Evolutionary conservation across 805 yeast species (phyloP).

Genomic region (Yamadazyma sp.): DNA sequence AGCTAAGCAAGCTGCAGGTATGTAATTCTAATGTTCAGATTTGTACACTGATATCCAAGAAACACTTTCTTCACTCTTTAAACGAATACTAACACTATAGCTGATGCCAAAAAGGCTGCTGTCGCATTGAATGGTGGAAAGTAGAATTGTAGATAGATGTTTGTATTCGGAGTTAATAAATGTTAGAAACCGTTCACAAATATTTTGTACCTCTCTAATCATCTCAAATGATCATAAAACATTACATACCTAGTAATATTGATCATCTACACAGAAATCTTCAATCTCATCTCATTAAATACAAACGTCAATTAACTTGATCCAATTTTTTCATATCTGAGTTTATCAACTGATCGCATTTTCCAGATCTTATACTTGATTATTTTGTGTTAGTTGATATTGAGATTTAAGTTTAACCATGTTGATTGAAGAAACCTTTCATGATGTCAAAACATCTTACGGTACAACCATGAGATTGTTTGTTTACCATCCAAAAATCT

Average conservation of each 20-base stretch:
- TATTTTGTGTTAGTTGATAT: too few relatives aligned
- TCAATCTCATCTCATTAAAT: too few relatives aligned
- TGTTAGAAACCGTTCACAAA: too few relatives aligned
- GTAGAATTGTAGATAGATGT: not conserved
- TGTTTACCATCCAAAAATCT: constrained; percentile 64
- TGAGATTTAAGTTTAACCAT: too few relatives aligned
- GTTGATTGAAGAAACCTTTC: constrained; percentile 65
- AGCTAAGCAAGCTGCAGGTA: constrained; percentile 81
- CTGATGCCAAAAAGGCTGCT: constrained; percentile 49
- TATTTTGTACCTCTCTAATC: too few relatives aligned
- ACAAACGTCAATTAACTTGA: too few relatives aligned
- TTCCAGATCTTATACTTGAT: too few relatives aligned
- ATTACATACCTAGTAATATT: too few relatives aligned
- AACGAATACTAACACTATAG: constrained; percentile 25
- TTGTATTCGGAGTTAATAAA: not conserved
- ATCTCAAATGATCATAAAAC: too few relatives aligned
- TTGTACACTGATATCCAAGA: not conserved
- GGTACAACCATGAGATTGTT: constrained; percentile 67
- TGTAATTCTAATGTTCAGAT: constrained; percentile 22
- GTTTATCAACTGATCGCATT: too few relatives aligned
- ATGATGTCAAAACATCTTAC: constrained; percentile 62
- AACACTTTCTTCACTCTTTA: not conserved
- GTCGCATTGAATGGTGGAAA: constrained; percentile 3
- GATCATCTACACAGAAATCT: too few relatives aligned
- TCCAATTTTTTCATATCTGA: too few relatives aligned